Evolutionary conservation across 345 rosid species (phyloP), one percentile per base, ranked within the genome.

Genomic region (Geranium brycei): DNA sequence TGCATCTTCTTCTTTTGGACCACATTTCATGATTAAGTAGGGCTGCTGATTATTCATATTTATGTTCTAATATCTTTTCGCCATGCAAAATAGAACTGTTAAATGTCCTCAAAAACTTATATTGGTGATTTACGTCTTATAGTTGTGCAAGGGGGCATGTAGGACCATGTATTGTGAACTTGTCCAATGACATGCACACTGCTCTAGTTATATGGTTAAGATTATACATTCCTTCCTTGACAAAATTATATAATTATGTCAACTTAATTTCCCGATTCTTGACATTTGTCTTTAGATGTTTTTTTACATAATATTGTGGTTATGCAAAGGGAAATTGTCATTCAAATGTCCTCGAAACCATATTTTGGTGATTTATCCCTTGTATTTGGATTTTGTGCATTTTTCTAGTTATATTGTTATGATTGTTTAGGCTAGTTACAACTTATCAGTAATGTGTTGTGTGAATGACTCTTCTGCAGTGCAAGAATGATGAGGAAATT

Each of bases 401-500:
- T 47, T 10, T 47, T 47, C 15, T 47, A 11, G 53, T 47, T 47
- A 13, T 47, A 47, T 47, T 10, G 2, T 65, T 35, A 31, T 8
- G 23, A 15, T 19, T 65, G 7, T 51, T 23, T 23, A 23, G 28
- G 2, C 28, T 1, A 0, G 3, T 13, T 66, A 64, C 23, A 61
- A 35, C 15, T 47, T 71, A 41, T 40, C 11, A 61, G 15, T 62
- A 65, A 57, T 61, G 18, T 51, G 19, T 63, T 64, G 66, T 32
- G 5, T 65, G 61, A 64, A 69, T 17, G 2, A 31, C 15, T 59
- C 5, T 61, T 76, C 65, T 71, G 74, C 86, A 93, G 99, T 93
- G 99, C 84, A 80, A 88, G 77, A 72, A 86, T 74, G 88, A 90
- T 17, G 89, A 90, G 72, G 99, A 91, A 75, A 86, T 95, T 76